These are phyloP conservation scores for Phaffia tasmanica DNA, from an alignment of 768 basidiomycete genomes.

Conservation along the genomic window DNA sequence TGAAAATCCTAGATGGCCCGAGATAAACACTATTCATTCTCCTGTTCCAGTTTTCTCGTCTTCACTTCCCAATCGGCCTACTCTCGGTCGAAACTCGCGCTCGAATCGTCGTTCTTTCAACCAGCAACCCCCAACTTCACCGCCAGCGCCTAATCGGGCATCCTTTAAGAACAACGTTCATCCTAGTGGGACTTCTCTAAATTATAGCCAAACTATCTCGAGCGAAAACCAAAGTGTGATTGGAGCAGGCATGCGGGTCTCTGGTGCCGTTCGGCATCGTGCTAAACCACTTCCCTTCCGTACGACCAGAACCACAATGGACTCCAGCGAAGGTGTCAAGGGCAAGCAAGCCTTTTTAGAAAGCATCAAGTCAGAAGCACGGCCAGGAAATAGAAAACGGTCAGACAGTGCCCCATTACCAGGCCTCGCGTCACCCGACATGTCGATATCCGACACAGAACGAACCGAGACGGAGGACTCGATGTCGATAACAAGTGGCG, in stretches of 20 bases:
- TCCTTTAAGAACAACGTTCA: neutral
- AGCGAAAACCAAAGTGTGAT: constrained; percentile 1
- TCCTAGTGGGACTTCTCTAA: constrained; percentile 11
- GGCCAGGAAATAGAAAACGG: no score
- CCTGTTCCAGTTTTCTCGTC: constrained; percentile 7
- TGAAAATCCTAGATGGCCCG: constrained; percentile 17
- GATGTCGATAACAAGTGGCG: no score
- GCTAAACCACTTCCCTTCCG: neutral
- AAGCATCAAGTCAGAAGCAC: neutral
- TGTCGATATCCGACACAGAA: no score
- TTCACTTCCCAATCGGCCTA: neutral
- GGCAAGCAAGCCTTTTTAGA: neutral
- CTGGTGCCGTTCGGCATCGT: constrained; percentile 7
- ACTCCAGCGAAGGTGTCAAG: neutral
- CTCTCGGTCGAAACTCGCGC: constrained; percentile 11
- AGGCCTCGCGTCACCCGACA: no score
- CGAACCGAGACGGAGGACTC: no score
- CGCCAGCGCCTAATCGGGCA: neutral
- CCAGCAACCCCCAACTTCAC: constrained; percentile 6
- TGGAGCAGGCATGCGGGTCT: constrained; percentile 20
- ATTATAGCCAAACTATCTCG: constrained; percentile 19
- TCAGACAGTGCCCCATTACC: no score
- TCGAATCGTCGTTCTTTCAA: constrained; percentile 1
- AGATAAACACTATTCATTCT: constrained; percentile 15
- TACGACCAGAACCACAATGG: neutral